Percentiles rank a stretch among this genome's conserved stretches.
phyloP scores from a whole-genome alignment of 1,139 yeast species.

The Scheffersomyces segobiensis region DNA sequence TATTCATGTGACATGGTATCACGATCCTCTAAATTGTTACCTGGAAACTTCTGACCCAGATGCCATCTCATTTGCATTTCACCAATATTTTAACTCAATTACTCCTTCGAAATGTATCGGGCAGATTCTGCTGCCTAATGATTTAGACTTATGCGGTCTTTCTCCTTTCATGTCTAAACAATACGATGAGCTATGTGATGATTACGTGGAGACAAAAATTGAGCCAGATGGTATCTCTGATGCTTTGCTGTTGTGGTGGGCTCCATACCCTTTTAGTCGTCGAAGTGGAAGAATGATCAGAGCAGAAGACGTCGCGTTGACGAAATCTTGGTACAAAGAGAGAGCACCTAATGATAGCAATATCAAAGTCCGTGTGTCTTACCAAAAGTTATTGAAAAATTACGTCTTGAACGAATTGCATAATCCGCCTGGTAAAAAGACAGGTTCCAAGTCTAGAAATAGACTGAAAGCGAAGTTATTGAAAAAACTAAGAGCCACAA shows the following conservation, averaged over 20 bases:
- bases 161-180: slow-evolving; percentile 9
- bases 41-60: slow-evolving; percentile 46
- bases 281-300: slow-evolving; percentile 71
- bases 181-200: slow-evolving; percentile 34
- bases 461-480: slow-evolving; percentile 60
- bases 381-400: slow-evolving; percentile 80
- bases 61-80: slow-evolving; percentile 58
- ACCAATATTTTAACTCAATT: slow-evolving; percentile 58
- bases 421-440: slow-evolving; percentile 29
- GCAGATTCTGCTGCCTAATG: slow-evolving; percentile 9
- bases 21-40: slow-evolving; percentile 56
- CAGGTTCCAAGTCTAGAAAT: slow-evolving; percentile 32
- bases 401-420: slow-evolving; percentile 74
- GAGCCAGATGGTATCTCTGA: slow-evolving; percentile 48
- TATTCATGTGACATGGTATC: slow-evolving; percentile 62
- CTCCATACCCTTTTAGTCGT: slow-evolving; percentile 83
- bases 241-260: slow-evolving; percentile 70
- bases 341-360: slow-evolving; percentile 63
- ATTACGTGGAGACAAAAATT: slow-evolving; percentile 15
- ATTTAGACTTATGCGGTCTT: slow-evolving; percentile 10
- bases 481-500: slow-evolving; percentile 70
- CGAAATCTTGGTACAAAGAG: slow-evolving; percentile 80
- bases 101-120: slow-evolving; percentile 30
- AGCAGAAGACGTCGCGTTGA: slow-evolving; percentile 86
- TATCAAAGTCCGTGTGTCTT: slow-evolving; percentile 78